Conservation (phyloP, 805 yeast species). For the Tetrapisispora iriomotensis region DNA sequence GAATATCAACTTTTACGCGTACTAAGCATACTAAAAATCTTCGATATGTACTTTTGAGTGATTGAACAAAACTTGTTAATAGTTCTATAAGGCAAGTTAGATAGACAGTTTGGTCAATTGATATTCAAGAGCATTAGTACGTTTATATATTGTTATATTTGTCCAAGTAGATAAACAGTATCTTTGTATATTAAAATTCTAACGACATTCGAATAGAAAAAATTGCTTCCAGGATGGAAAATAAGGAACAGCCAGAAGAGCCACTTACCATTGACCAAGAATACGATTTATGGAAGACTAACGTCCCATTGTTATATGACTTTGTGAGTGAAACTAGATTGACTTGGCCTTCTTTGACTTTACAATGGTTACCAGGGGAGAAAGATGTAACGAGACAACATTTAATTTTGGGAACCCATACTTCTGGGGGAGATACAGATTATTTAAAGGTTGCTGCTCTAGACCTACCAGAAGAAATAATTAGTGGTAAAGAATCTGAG, state of each 20-base stretch:
- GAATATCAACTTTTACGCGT: not conserved
- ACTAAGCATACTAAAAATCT: too few species aligned
- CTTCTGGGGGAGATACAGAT: conserved; percentile 58
- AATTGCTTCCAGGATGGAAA: not conserved
- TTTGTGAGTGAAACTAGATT: conserved; percentile 72
- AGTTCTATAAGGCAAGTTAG: too few species aligned
- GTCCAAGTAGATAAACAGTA: too few species aligned
- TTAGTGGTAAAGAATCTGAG: conserved; percentile 15
- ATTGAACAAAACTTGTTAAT: too few species aligned
- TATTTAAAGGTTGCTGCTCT: conserved; percentile 58
- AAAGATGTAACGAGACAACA: conserved; percentile 36
- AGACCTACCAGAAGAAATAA: conserved; percentile 41
- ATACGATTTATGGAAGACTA: conserved; percentile 71
- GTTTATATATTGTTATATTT: too few species aligned
- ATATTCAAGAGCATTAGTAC: too few species aligned
- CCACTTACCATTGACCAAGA: conserved; percentile 36
- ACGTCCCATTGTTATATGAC: conserved; percentile 74
- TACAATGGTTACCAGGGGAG: conserved; percentile 58
- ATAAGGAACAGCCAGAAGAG: not conserved
- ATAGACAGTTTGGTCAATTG: too few species aligned
- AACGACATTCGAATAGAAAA: too few species aligned
- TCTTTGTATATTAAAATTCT: too few species aligned
- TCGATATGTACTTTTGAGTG: too few species aligned
- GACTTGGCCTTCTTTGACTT: conserved; percentile 73
- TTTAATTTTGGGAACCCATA: conserved; percentile 60